Base-by-base conservation (phyloP, 345 rosid species). In the Lepidium didymum region DNA sequence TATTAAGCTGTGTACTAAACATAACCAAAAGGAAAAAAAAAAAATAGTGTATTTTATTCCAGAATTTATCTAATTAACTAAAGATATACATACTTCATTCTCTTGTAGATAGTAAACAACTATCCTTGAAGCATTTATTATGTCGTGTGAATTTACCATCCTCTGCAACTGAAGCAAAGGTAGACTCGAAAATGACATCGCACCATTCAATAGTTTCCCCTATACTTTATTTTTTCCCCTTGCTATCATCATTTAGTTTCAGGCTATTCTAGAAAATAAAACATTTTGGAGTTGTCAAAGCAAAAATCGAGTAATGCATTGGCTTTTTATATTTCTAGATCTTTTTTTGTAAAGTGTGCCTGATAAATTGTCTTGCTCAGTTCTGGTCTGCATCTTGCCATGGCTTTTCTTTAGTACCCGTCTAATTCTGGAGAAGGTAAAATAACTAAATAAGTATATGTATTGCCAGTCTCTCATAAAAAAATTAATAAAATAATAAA, bases 101-200 rank as follows among this genome's bases (percentile, higher is more conserved):
- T 57, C 31, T 27, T 15, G 49, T 59, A 38, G 38, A 25, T 33
- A 33, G 35, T 41, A 25, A n/a, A 21, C 54, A 56, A 34, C 16
- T 36, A 36, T 57, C 15, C 7, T 29, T 55, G 10, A 21, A n/a
- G 33, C 50, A 59, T 58, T 66, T 57, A 47, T 36, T 44, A 49
- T 64, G 64, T 14, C 27, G 42, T 51, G 50, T 54, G 51, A 54
- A 44, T 52, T 37, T 61, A 46, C 35, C 44, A 11, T 74, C 67
- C 15, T 54, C 69, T 74, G 69, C 59, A 47, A 53, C 74, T 62
- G 68, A 74, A 74, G 78, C 69, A 74, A 74, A 74, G 73, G 56
- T 59, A 44, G 23, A 36, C 33, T 51, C 49, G 68, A 67, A 67
- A 58, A 67, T 60, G 56, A 74, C 63, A 74, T 35, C 6, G 42